phyloP scores from a whole-genome alignment of 805 yeast species.

The Kodamaea leandrae region DNA sequence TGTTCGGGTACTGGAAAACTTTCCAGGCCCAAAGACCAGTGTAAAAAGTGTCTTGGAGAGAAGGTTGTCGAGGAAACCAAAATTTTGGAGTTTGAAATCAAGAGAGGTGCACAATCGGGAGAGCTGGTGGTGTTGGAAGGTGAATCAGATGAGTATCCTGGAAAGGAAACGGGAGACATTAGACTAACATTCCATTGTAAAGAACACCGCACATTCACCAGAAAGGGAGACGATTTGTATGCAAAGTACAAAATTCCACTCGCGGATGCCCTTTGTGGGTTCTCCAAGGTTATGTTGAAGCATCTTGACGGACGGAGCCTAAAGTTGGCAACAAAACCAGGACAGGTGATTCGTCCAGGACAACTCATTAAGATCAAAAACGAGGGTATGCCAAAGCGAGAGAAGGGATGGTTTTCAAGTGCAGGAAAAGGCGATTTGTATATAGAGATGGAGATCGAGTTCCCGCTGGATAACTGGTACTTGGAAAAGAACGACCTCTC shows the following conservation, averaged over 20 bases:
- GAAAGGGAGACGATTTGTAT: slow-evolving; percentile 64
- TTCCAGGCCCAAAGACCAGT: slow-evolving; percentile 62
- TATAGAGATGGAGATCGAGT: slow-evolving; percentile 66
- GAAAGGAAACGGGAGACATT: slow-evolving; percentile 75
- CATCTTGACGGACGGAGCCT: slow-evolving; percentile 81
- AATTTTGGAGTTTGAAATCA: slow-evolving; percentile 71
- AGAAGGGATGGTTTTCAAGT: slow-evolving; percentile 27
- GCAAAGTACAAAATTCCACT: slow-evolving; percentile 60
- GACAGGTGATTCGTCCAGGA: slow-evolving; percentile 79
- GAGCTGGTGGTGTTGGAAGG: slow-evolving; percentile 61
- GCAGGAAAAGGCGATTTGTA: slow-evolving; percentile 63
- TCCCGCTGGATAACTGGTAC: slow-evolving; percentile 86
- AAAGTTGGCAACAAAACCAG: slow-evolving; percentile 62
- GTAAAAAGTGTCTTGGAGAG: slow-evolving; percentile 73
- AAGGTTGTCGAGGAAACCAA: slow-evolving; percentile 63
- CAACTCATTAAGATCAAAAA: slow-evolving; percentile 59
- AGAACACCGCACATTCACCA: slow-evolving; percentile 47
- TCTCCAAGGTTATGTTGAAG: slow-evolving; percentile 58
- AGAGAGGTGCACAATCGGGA: slow-evolving; percentile 63
- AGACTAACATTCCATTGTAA: slow-evolving; percentile 56
- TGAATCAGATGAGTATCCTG: slow-evolving; percentile 77
- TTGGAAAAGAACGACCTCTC: slow-evolving; percentile 64
- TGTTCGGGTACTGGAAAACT: slow-evolving; percentile 73
- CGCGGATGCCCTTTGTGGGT: slow-evolving; percentile 84
- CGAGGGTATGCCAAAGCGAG: slow-evolving; percentile 80